These are phyloP conservation scores for Ophiosphaerella korrae DNA, from an alignment of 2,329 filamentous ascomycete genomes.

Conservation along the genomic window DNA sequence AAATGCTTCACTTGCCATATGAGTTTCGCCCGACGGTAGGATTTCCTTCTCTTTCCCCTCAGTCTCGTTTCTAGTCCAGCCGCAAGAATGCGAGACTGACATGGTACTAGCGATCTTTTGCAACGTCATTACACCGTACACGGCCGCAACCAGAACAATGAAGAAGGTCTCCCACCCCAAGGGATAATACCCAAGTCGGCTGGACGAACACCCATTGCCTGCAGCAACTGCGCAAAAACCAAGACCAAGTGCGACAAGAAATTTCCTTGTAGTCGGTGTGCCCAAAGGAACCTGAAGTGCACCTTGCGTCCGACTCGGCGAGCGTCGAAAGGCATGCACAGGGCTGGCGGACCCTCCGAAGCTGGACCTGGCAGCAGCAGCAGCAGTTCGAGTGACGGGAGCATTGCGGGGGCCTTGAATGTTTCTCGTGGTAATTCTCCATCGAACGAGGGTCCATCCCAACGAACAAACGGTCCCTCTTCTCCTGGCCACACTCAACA, in stretches of 20 bases:
- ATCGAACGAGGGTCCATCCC: conserved; percentile 27
- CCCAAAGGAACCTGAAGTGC: conserved; percentile 55
- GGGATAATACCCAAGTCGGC: conserved; percentile 59
- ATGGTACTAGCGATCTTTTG: conserved; percentile 52
- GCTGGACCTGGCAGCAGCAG: conserved; percentile 29
- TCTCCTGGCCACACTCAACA: conserved; percentile 27
- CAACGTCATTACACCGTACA: conserved; percentile 60
- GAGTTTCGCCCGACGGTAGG: conserved; percentile 59
- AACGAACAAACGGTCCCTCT: conserved; percentile 27
- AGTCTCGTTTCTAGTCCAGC: not conserved
- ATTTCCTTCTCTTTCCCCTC: conserved; percentile 7
- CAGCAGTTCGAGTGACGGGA: conserved; percentile 39
- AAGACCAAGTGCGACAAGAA: conserved; percentile 62
- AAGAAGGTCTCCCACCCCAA: conserved; percentile 54
- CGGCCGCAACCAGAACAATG: conserved; percentile 56
- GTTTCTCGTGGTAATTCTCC: conserved; percentile 45
- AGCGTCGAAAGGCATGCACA: conserved; percentile 51
- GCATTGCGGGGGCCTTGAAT: conserved; percentile 37
- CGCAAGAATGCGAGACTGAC: conserved; percentile 15
- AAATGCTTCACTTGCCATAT: conserved; percentile 61
- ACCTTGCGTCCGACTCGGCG: conserved; percentile 54
- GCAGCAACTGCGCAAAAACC: conserved; percentile 60
- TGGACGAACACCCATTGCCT: conserved; percentile 58
- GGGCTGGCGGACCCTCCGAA: conserved; percentile 30
- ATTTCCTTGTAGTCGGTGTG: conserved; percentile 59